Base-by-base conservation (phyloP, 163 green algal species). In the Trebouxiophyceae sp. region DNA sequence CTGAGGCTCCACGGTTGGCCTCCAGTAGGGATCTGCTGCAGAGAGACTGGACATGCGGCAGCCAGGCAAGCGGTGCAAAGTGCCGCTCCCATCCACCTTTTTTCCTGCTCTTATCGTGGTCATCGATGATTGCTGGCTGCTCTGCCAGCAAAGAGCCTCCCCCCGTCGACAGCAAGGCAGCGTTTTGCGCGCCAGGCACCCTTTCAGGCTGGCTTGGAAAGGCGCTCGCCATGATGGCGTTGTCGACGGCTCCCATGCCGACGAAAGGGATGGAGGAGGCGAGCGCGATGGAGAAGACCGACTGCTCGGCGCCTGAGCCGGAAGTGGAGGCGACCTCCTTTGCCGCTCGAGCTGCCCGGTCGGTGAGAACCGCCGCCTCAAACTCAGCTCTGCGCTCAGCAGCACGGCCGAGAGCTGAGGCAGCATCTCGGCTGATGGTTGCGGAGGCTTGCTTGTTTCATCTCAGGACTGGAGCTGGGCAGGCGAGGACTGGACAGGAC, bases 201-300 rank as follows among this genome's bases (percentile, higher is more conserved):
- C 45, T 54, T 54, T 54, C 45, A 54, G 20, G 45, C 16, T 16
- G 24, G 26, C 58, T 62, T 80, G 20, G 16, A 54, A 69, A 34
- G 16, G 66, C 63, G 61, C 47, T 44, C 54, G 77, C 72, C 74
- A 85, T 85, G 72, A 85, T 78, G n/a, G 45, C 57, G 33, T 82
- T 85, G 67, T 85, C 78, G 1, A 78, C 20, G 34, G 79, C 65
- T 7, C 78, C 80, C 66, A 81, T 84, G 6, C 65, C 77, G 7
- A 85, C 50, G 62, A 87, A 85, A 5, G 80, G 80, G 6, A 87
- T 22, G 4, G 69, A 77, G 8, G 67, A 60, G 22, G 80, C 72
- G 1, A 84, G 2, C 16, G 58, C 73, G 0, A 86, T 47, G 1
- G 50, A 33, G 26, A 31, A 2, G 1, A 82, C 68, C 6, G 54